Base-by-base conservation (phyloP, 805 yeast species). In the Yamadazyma sp. region DNA sequence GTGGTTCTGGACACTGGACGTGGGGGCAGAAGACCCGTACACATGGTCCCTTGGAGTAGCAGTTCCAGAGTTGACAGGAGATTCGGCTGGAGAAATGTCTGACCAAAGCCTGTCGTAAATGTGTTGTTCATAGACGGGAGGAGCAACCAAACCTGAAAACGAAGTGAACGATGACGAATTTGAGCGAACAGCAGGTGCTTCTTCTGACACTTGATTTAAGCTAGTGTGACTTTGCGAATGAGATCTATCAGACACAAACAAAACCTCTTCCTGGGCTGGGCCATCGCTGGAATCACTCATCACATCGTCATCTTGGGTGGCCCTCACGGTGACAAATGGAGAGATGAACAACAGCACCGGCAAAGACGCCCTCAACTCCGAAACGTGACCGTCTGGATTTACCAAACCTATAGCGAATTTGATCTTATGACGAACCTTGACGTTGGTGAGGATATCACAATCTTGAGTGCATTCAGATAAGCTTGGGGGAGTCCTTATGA, bases 381-480 rank as follows among this genome's bases (percentile, higher is more conserved):
- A 87, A 3, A 83, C 80, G 55, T 91, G 98, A 3, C 96, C 96
- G 58, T 89, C 97, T 0, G 95, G 84, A 55, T 93, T 91, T 27
- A 78, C 61, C 46, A 93, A 70, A 1, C 87, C 83, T 41, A 93
- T 78, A 7, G 77, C 80, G 55, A 90, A 86, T 52, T 87, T 84
- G 40, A 93, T 62, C 62, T 89, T 90, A 64, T 93, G 99, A 39
- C 95, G 77, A 10, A 93, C 89, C 57, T 87, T 87, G 41, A 88
- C 72, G 53, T 80, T 77, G 18, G 73, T 72, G 21, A 73, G 64
- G 25, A 93, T 69, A 42, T 80, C 84, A 54, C 91, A 85, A 60
- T 93, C 98, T 61, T 90, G 99, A 2, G 96, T 83, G 49, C 90
- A 76, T 49, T 77, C 75, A 2, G 84, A 70, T 35, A 93, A 68